Evolutionary conservation across 176 grass and related monocot genomes (phyloP).

Genomic region (Oryza officinalis): DNA sequence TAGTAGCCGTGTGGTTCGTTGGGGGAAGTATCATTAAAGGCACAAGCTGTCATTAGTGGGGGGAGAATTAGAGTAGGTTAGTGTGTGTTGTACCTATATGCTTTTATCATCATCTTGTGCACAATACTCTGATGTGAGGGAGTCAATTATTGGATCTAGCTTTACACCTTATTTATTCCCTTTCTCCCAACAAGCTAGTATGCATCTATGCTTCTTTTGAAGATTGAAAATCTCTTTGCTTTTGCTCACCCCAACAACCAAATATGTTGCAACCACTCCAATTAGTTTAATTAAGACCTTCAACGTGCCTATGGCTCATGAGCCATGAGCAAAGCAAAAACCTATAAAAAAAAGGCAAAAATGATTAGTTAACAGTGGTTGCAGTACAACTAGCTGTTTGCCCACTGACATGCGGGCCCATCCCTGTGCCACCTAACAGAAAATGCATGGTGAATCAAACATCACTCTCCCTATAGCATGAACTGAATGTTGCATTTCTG

Average conservation of each 20-base stretch:
- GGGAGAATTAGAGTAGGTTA: conserved; percentile 28
- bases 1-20: conserved; percentile 39
- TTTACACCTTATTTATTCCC: conserved; percentile 26
- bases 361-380: conserved; percentile 4
- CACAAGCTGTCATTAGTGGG: conserved; percentile 43
- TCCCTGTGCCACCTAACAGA: conserved; percentile 15
- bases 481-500: not conserved
- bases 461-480: not conserved
- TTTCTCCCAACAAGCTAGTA: conserved; percentile 28
- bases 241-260: conserved; percentile 40
- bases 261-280: conserved; percentile 41
- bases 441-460: conserved; percentile 17
- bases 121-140: conserved; percentile 24
- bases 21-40: conserved; percentile 35
- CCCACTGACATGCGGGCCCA: not conserved
- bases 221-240: conserved; percentile 42
- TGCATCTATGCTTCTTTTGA: conserved; percentile 24
- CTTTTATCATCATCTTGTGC: conserved; percentile 20
- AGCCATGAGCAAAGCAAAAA: conserved; percentile 23
- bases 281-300: conserved; percentile 50
- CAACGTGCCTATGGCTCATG: not conserved
- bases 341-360: not conserved
- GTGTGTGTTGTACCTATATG: not conserved
- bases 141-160: conserved; percentile 53
- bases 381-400: conserved; percentile 25